phyloP scores from a whole-genome alignment of 1,139 yeast genomes.

The Pichia norvegensis region DNA sequence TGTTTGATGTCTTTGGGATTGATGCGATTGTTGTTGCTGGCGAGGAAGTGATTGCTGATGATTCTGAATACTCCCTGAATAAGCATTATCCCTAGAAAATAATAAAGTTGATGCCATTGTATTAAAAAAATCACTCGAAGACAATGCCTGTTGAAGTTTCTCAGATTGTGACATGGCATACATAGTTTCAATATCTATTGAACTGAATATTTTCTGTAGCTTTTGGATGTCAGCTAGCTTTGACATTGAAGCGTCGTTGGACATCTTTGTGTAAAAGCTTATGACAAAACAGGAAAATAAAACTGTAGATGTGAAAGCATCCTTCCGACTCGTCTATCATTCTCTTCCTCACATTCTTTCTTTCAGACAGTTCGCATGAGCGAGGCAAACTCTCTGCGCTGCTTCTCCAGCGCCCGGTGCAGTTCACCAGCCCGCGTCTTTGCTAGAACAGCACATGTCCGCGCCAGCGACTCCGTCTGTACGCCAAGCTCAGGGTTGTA shows the following conservation, averaged over 20 bases:
- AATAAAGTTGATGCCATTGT: conserved; percentile 6
- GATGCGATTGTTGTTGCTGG: neutral
- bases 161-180: conserved; percentile 17
- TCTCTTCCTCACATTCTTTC: no score
- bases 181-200: conserved; percentile 10
- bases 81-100: neutral
- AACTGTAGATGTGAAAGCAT: no score
- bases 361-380: neutral
- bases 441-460: neutral
- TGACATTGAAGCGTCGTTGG: neutral
- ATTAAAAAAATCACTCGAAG: conserved; percentile 15
- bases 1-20: neutral
- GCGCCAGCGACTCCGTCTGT: neutral
- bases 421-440: neutral
- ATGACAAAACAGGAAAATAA: no score
- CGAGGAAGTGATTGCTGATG: neutral
- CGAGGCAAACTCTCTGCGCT: neutral
- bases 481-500: neutral
- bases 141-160: conserved; percentile 14
- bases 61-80: neutral
- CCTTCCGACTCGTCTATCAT: no score
- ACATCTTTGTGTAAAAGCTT: neutral
- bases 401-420: neutral
- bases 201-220: conserved; percentile 7
- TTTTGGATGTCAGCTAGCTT: conserved; percentile 5